Evolutionary conservation across 176 grass and related monocot species (phyloP).

Genomic region (Tuctoria greenei): DNA sequence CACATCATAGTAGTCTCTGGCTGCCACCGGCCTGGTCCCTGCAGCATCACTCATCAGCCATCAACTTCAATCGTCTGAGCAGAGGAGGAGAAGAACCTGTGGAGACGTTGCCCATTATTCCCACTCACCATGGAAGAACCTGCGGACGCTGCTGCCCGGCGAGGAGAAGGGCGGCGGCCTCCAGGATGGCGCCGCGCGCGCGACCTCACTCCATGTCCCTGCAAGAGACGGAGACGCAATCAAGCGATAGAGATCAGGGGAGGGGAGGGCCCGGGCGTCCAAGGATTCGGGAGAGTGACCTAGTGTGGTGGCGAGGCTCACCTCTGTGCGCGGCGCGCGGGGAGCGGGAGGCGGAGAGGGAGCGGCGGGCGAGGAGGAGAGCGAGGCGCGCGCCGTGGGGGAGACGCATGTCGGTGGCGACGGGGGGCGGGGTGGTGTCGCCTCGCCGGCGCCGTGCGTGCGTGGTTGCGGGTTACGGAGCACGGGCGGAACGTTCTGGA

Average conservation of each 20-base stretch:
- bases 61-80: background rate
- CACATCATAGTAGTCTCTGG: slow-evolving; percentile 80
- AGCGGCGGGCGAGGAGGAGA: slow-evolving; percentile 47
- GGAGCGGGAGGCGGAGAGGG: slow-evolving; percentile 25
- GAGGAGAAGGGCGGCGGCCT: slow-evolving; percentile 33
- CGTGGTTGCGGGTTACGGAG: background rate
- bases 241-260: background rate
- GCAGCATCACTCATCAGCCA: slow-evolving; percentile 20
- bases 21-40: slow-evolving; percentile 60
- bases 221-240: background rate
- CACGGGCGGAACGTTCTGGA: slow-evolving; percentile 40
- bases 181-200: slow-evolving; percentile 8
- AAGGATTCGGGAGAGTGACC: slow-evolving; percentile 21
- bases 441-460: slow-evolving; percentile 39
- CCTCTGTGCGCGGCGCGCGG: slow-evolving; percentile 36
- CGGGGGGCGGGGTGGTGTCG: slow-evolving; percentile 10
- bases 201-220: slow-evolving; percentile 18
- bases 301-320: slow-evolving; percentile 9
- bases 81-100: background rate
- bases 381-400: slow-evolving; percentile 54
- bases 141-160: slow-evolving; percentile 2
- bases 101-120: background rate
- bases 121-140: slow-evolving; percentile 47
- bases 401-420: slow-evolving; percentile 39
- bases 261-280: background rate